These are phyloP conservation scores for Tetrahymena thermophila DNA, from an alignment of 73 alveolate species.

Conservation along the genomic window DNA sequence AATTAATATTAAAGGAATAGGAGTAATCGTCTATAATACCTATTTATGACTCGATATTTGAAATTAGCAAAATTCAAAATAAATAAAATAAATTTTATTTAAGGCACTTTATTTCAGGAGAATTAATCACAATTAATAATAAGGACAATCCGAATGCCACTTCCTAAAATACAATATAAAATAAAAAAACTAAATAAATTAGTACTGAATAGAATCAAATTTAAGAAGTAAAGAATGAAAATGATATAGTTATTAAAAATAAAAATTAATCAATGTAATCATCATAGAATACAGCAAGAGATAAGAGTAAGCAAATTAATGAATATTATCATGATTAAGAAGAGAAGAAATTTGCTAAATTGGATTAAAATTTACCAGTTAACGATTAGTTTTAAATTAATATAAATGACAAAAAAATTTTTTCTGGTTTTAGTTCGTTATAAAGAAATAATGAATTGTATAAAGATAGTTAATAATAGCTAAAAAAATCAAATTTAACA, in stretches of 20 bases:
- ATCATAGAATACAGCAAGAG: background rate
- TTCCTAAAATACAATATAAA: background rate
- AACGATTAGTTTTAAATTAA: background rate
- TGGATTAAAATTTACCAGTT: background rate
- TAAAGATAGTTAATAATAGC: background rate
- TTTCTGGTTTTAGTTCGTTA: background rate
- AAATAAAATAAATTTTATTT: background rate
- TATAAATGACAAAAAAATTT: background rate
- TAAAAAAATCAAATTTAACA: background rate
- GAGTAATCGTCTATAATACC: background rate
- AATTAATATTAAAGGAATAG: background rate
- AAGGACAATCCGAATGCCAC: background rate
- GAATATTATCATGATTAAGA: background rate
- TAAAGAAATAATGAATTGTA: background rate
- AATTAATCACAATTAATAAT: background rate
- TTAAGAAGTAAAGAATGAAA: background rate
- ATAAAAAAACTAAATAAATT: background rate
- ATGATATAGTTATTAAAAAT: background rate
- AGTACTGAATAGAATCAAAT: background rate
- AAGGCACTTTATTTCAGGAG: background rate
- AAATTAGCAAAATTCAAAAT: background rate
- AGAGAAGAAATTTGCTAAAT: background rate
- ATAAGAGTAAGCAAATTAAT: background rate
- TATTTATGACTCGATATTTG: background rate
- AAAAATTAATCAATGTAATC: background rate